Base-by-base conservation (phyloP, 192 early-diverging fungal genomes). In the Spinellus fusiger region DNA sequence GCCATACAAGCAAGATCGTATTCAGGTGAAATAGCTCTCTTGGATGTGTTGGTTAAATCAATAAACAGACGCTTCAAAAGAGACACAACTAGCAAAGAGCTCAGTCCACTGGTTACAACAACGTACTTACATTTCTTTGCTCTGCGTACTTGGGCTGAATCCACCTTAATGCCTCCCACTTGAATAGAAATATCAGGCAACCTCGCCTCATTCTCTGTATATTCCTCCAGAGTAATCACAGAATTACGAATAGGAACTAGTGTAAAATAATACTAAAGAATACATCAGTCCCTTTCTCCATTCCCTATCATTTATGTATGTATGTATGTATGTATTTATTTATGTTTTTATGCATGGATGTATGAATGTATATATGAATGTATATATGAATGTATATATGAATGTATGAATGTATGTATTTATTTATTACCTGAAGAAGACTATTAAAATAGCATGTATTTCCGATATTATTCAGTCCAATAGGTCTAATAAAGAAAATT, bases 401-500 rank as follows among this genome's bases (percentile, higher is more conserved):
- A 34, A 29, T 52, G 34, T 0, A 22, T 16, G n/a, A 5, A 32
- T 8, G 5, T 22, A 32, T 28, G 13, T 32, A 50, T 20, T 8
- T 32, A 2, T 5, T 12, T 40, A 1, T 33, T 65, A 84, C 71
- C 49, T 84, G 82, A 22, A 95, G 70, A 20, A 95, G 67, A 34
- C 88, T 89, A 67, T 93, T 95, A 16, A 95, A 75, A 64, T 95
- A 95, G 70, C 93, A 95, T 0, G 93, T 95, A 47, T 90, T 91
- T 37, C 90, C 91, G 66, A 92, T 88, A 53, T 94, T 94, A 26
- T 77, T 73, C 35, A 90, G 78, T 5, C 89, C 91, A 0, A 86
- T 79, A 5, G 90, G 90, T 31, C 81, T 78, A 50, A 75, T 66
- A 7, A 58, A 49, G 27, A 22, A 31, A 51, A 26, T 18, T 4